A percentile compares a stretch with the other conserved stretches of the same genome.
Conservation (phyloP, 2,329 filamentous ascomycete species). For the Aspergillus floridensis region DNA sequence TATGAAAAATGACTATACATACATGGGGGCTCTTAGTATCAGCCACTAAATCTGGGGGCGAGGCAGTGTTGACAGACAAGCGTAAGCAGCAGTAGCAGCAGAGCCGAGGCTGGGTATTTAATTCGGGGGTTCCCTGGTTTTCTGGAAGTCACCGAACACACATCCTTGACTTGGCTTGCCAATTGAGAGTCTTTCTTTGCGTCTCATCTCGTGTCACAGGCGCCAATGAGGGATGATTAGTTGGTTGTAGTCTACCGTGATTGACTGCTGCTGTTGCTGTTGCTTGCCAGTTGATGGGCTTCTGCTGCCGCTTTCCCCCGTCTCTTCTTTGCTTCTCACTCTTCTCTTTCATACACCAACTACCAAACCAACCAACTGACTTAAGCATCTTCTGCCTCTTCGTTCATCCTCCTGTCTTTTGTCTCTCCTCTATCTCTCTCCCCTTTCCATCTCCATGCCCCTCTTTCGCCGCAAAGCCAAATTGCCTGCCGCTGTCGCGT, state of each 20-base stretch:
- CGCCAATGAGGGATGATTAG: not conserved
- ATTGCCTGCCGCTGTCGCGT: slow-evolving; percentile 11
- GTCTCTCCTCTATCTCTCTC: not conserved
- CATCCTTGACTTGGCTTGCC: not conserved
- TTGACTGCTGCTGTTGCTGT: no score
- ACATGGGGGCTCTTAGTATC: slow-evolving; percentile 3
- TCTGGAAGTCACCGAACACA: not conserved
- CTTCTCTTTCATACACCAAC: slow-evolving; percentile 8
- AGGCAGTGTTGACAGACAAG: not conserved
- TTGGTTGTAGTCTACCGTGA: no score
- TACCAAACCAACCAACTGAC: not conserved
- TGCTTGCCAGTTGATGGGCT: not conserved
- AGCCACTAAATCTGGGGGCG: not conserved
- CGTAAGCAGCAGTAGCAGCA: not conserved
- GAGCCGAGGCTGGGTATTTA: not conserved
- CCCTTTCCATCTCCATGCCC: slow-evolving; percentile 15
- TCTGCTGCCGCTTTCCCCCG: not conserved
- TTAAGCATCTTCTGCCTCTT: not conserved
- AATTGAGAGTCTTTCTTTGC: not conserved
- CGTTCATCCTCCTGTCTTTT: not conserved
- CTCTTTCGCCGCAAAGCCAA: slow-evolving; percentile 18
- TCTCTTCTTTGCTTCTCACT: not conserved
- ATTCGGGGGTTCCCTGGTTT: not conserved
- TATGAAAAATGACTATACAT: not conserved
- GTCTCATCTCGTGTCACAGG: not conserved